phyloP scores from a whole-genome alignment of 2,329 filamentous ascomycete genomes.

The Colletotrichum camelliae region DNA sequence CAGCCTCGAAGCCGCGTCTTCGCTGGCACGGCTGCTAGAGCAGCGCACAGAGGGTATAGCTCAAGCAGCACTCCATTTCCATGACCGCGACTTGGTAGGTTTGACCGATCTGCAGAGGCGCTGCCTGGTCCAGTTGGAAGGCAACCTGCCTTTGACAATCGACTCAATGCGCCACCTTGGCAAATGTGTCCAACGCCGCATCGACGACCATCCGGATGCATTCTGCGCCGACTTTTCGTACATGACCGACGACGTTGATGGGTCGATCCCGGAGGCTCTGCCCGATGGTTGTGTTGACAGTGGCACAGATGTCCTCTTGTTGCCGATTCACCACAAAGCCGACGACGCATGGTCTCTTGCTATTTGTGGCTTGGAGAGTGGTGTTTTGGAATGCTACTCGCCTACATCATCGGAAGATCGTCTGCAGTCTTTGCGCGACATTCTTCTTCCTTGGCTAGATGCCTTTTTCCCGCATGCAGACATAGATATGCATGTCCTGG shows the following conservation, averaged over 20 bases:
- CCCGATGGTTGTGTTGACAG: not conserved
- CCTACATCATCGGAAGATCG: not conserved
- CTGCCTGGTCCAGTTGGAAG: not conserved
- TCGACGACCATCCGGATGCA: not conserved
- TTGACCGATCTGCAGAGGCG: not conserved
- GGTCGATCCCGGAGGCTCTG: not conserved
- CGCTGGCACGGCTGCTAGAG: not conserved
- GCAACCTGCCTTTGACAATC: not conserved
- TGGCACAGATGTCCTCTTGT: not conserved
- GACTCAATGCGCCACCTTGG: not conserved
- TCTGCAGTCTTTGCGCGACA: not conserved
- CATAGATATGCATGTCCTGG: not conserved
- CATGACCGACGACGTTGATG: not conserved
- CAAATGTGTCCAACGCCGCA: not conserved
- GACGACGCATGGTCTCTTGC: not conserved
- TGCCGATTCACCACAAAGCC: not conserved
- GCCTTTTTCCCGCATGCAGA: not conserved
- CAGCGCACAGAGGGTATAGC: not conserved
- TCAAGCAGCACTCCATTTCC: not conserved
- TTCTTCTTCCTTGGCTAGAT: not conserved
- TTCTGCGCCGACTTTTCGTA: not conserved
- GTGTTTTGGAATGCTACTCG: not conserved
- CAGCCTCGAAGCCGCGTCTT: not conserved
- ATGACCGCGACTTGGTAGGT: not conserved
- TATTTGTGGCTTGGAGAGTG: not conserved